Evolutionary conservation across 2,329 filamentous ascomycete genomes (phyloP).

Genomic region (Rugonectria rugulosa): DNA sequence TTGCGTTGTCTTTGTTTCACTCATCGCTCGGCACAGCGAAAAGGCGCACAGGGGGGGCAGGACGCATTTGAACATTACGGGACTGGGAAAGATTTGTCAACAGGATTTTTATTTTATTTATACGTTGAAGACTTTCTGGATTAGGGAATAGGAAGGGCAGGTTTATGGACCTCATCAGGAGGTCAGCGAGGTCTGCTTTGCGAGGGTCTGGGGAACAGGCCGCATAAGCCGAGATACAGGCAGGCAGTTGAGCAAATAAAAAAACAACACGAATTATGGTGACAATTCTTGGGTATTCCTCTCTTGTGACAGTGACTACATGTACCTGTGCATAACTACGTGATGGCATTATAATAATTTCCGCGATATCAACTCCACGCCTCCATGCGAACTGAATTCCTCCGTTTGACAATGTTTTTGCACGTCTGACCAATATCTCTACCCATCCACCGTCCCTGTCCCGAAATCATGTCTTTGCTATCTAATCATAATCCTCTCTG

Average conservation of each 20-base stretch:
- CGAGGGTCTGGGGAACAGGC: constrained; percentile 5
- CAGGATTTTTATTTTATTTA: constrained; percentile 23
- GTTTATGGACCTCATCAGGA: not conserved
- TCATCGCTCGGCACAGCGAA: too few species aligned
- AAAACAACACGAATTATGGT: constrained; percentile 9
- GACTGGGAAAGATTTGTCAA: too few species aligned
- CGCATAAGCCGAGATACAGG: constrained; percentile 8
- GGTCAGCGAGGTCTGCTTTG: constrained; percentile 3
- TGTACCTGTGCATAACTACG: not conserved
- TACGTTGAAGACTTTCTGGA: constrained; percentile 9
- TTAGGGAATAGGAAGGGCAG: constrained; percentile 6
- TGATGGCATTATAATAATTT: constrained; percentile 17
- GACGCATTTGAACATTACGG: too few species aligned
- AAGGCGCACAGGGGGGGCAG: too few species aligned
- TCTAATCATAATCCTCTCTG: constrained; percentile 10
- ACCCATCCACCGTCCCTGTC: constrained; percentile 8
- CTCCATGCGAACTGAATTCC: constrained; percentile 5
- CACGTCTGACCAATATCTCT: too few species aligned
- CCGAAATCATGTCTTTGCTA: not conserved
- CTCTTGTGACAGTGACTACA: constrained; percentile 27
- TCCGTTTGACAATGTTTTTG: constrained; percentile 2
- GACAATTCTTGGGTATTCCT: constrained; percentile 23
- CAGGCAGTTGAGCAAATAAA: constrained; percentile 25
- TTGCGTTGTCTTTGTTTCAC: too few species aligned
- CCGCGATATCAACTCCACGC: constrained; percentile 30